Evolutionary conservation across 768 basidiomycete species (phyloP).

Genomic region (Rhodocollybia butyracea): DNA sequence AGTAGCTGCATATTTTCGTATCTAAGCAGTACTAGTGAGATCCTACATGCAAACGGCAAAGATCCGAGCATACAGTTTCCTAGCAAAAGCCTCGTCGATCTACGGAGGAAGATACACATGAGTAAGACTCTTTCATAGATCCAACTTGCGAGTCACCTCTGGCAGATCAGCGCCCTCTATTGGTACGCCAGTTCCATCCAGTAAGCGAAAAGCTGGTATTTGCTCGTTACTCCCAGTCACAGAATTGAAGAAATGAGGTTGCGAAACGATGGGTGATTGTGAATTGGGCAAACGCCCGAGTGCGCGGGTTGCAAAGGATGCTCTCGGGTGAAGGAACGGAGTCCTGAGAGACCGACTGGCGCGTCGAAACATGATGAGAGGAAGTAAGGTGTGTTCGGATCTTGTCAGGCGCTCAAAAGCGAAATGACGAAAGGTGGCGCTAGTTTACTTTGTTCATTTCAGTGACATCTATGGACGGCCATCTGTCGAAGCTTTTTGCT

Average conservation of each 20-base stretch:
- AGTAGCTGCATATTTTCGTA: conserved; percentile 80
- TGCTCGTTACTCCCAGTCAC: conserved; percentile 50
- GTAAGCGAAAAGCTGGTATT: conserved; percentile 84
- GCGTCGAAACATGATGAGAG: conserved; percentile 4
- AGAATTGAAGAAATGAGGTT: conserved; percentile 78
- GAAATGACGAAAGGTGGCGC: too few relatives aligned
- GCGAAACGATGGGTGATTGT: conserved; percentile 62
- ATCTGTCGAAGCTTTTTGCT: too few relatives aligned
- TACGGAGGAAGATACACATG: conserved; percentile 22
- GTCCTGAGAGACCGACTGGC: neutral
- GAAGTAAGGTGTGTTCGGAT: too few relatives aligned
- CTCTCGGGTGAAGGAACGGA: neutral
- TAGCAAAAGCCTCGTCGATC: conserved; percentile 69
- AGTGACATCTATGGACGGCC: too few relatives aligned
- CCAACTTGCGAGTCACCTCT: too few relatives aligned
- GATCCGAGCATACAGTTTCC: conserved; percentile 44
- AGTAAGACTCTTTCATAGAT: neutral
- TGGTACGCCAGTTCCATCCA: conserved; percentile 76
- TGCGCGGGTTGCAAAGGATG: conserved; percentile 9
- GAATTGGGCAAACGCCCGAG: conserved; percentile 36
- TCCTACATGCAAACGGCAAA: conserved; percentile 1
- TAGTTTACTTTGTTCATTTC: too few relatives aligned
- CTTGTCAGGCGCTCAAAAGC: too few relatives aligned
- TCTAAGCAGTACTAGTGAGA: conserved; percentile 25
- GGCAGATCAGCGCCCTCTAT: conserved; percentile 74